Evolutionary conservation across 345 rosid genomes (phyloP).

Genomic region (Gossypium herbaceum): DNA sequence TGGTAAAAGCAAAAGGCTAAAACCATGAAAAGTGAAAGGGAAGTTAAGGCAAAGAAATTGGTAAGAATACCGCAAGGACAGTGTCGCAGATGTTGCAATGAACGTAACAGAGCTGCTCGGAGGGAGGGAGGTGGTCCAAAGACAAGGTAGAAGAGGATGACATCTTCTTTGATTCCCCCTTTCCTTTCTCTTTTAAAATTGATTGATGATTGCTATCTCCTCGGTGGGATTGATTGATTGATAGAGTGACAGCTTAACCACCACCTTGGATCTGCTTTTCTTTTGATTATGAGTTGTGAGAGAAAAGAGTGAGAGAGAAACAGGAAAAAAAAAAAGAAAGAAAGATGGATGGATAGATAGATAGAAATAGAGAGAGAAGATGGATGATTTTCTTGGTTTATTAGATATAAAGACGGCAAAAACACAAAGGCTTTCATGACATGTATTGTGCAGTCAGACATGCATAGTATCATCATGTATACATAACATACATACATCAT

Average conservation of each 20-base stretch:
- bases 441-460: background rate
- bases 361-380: conserved; percentile 14
- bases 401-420: conserved; percentile 21
- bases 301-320: conserved; percentile 15
- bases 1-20: background rate
- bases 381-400: conserved; percentile 20
- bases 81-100: conserved; percentile 59
- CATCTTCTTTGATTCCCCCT: conserved; percentile 2
- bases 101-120: conserved; percentile 59
- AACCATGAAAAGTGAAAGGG: background rate
- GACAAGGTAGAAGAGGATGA: conserved; percentile 20
- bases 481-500: background rate
- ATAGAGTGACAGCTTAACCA: conserved; percentile 53
- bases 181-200: conserved; percentile 25
- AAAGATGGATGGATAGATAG: conserved; percentile 10
- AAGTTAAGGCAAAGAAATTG: background rate
- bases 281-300: conserved; percentile 29
- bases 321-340: conserved; percentile 10
- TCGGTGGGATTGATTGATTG: conserved; percentile 36
- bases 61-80: conserved; percentile 43
- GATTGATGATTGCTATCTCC: conserved; percentile 25
- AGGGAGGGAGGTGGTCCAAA: conserved; percentile 36
- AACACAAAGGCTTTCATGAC: background rate
- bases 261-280: conserved; percentile 46
- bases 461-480: conserved; percentile 8